Evolutionary conservation across 2,329 filamentous ascomycete genomes (phyloP).

Genomic region (Chrysoporthe deuterocubensis): DNA sequence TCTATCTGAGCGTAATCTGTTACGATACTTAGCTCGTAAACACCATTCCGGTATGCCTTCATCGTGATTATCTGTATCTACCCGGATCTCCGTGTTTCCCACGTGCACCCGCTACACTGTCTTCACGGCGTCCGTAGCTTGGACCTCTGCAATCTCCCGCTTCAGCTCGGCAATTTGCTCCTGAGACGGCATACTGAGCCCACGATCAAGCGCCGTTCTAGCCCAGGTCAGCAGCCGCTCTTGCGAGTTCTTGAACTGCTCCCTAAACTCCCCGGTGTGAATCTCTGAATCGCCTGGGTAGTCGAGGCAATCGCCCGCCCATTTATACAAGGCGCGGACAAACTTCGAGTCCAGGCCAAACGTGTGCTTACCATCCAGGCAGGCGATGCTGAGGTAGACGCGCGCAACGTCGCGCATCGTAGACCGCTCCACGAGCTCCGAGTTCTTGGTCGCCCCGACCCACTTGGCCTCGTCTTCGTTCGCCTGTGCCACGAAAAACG

Average conservation of each 20-base stretch:
- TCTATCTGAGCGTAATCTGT: not conserved
- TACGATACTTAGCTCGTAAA: not conserved
- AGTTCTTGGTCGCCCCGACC: conserved; percentile 14
- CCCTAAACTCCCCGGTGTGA: conserved; percentile 31
- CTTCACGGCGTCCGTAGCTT: not conserved
- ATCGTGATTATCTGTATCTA: not conserved
- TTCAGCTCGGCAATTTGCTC: conserved; percentile 13
- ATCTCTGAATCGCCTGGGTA: conserved; percentile 22
- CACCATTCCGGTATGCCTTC: not conserved
- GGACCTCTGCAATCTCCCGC: conserved; percentile 4
- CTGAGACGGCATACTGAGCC: conserved; percentile 7
- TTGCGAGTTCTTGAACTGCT: conserved; percentile 34
- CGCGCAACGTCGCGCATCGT: conserved; percentile 32
- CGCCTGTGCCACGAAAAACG: conserved; percentile 28
- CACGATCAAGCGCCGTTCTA: conserved; percentile 26
- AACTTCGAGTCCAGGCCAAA: conserved; percentile 34
- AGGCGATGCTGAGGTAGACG: conserved; percentile 33
- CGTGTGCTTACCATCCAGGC: conserved; percentile 25
- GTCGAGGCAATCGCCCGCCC: conserved; percentile 27
- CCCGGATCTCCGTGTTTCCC: not conserved
- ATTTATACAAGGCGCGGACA: conserved; percentile 30
- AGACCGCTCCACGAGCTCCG: conserved; percentile 24
- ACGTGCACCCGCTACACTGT: not conserved
- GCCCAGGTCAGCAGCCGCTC: conserved; percentile 35
- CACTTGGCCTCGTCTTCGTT: conserved; percentile 27